Percentiles rank a stretch among this genome's conserved stretches.
Conservation (phyloP, 179 eudicot genomes). For the Silene vulgaris region DNA sequence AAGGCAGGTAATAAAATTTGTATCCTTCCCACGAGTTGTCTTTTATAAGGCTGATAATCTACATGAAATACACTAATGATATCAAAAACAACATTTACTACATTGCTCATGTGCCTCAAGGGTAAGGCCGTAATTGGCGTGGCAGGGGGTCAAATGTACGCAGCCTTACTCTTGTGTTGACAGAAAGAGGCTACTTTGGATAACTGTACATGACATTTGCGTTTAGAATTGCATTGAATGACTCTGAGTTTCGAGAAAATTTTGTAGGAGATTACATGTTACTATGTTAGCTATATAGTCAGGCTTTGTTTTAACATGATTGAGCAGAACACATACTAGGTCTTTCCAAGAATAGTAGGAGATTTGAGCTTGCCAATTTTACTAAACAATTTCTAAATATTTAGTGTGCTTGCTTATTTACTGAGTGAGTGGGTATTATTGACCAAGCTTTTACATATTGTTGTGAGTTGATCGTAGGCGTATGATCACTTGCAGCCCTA, state of each 20-base stretch:
- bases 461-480: constrained; percentile 7
- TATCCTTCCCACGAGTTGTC: not conserved
- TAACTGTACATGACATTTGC: not conserved
- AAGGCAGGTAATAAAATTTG: not conserved
- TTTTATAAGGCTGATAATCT: not conserved
- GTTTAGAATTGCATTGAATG: not conserved
- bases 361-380: not conserved
- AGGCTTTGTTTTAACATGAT: not conserved
- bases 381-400: not conserved
- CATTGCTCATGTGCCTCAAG: not conserved
- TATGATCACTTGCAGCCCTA: not conserved
- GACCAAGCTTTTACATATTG: not conserved
- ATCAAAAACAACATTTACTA: not conserved
- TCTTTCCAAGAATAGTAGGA: not conserved
- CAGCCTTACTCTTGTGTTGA: not conserved
- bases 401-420: not conserved
- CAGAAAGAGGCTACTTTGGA: not conserved
- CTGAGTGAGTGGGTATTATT: not conserved
- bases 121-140: not conserved
- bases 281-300: not conserved
- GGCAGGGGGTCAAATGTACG: not conserved
- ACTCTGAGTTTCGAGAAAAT: not conserved
- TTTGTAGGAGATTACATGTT: not conserved
- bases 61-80: constrained; percentile 9
- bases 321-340: constrained; percentile 4